Evolutionary conservation across 495 filamentous ascomycete genomes (phyloP).

Genomic region (Xylaria scruposa): DNA sequence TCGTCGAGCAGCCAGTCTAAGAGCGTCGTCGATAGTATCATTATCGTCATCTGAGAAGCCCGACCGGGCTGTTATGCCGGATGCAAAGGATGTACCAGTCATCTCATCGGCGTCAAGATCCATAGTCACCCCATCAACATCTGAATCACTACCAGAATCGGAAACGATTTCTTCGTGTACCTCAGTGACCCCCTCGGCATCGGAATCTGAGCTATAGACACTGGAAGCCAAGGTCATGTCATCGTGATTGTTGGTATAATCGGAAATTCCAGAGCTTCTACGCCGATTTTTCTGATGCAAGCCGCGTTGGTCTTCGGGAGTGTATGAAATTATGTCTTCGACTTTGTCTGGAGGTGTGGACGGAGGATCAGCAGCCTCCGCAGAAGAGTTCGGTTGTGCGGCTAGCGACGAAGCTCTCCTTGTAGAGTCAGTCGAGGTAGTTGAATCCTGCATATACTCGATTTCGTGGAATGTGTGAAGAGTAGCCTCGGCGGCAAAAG

Average conservation of each 20-base stretch:
- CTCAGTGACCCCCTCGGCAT: constrained; percentile 64
- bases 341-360: constrained; percentile 68
- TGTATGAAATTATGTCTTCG: constrained; percentile 66
- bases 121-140: constrained; percentile 78
- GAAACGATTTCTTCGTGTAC: constrained; percentile 60
- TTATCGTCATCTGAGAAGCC: constrained; percentile 63
- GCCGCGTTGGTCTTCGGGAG: constrained; percentile 73
- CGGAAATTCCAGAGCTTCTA: constrained; percentile 68
- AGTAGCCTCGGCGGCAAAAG: constrained; percentile 96
- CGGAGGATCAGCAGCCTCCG: constrained; percentile 65
- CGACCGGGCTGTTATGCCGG: constrained; percentile 62
- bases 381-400: constrained; percentile 56
- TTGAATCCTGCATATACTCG: constrained; percentile 86
- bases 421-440: constrained; percentile 80
- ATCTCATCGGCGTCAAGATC: constrained; percentile 72
- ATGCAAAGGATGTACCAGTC: constrained; percentile 68
- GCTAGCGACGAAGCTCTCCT: constrained; percentile 69
- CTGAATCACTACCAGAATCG: constrained; percentile 60
- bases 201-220: constrained; percentile 74
- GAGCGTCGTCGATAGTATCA: constrained; percentile 72
- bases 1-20: constrained; percentile 75
- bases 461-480: constrained; percentile 97
- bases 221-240: constrained; percentile 77
- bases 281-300: constrained; percentile 70
- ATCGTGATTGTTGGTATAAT: constrained; percentile 64